Conservation (phyloP, 2,329 filamentous ascomycete genomes). For the Curvularia spicifera region DNA sequence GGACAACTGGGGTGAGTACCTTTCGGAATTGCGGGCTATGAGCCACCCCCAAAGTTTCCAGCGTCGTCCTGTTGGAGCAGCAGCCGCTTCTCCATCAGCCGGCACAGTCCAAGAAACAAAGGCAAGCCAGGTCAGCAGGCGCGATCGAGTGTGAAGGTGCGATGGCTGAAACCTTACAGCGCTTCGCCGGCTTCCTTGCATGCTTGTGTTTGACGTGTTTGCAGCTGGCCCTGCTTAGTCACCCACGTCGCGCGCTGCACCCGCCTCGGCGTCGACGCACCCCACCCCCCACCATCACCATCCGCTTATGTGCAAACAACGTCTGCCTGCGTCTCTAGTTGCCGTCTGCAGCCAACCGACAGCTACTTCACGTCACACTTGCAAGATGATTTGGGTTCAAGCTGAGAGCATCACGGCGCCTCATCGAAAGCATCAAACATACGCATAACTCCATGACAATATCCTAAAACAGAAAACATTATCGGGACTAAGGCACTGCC, state of each 20-base stretch:
- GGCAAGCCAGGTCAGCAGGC: constrained; percentile 21
- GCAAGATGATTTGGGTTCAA: neutral
- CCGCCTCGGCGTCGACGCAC: neutral
- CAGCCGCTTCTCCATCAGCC: constrained; percentile 47
- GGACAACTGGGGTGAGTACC: constrained; percentile 24
- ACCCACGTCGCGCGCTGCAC: neutral
- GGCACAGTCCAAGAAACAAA: constrained; percentile 29
- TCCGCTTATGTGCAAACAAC: neutral
- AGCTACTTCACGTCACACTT: neutral
- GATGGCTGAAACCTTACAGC: constrained; percentile 18
- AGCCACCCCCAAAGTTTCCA: constrained; percentile 44
- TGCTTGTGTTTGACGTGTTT: constrained; percentile 20
- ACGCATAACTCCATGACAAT: constrained; percentile 12
- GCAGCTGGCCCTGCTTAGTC: constrained; percentile 7
- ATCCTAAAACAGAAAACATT: constrained; percentile 3
- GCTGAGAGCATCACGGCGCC: neutral
- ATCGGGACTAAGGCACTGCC: neutral
- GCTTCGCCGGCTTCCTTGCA: constrained; percentile 16
- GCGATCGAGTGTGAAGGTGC: constrained; percentile 24
- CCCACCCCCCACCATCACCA: neutral
- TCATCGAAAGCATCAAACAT: neutral
- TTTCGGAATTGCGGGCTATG: constrained; percentile 32
- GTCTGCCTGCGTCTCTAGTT: neutral
- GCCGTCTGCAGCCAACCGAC: neutral
- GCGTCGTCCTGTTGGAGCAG: constrained; percentile 43